These are phyloP conservation scores for Cordyceps javanica DNA, from an alignment of 2,329 filamentous ascomycete genomes.

Conservation along the genomic window DNA sequence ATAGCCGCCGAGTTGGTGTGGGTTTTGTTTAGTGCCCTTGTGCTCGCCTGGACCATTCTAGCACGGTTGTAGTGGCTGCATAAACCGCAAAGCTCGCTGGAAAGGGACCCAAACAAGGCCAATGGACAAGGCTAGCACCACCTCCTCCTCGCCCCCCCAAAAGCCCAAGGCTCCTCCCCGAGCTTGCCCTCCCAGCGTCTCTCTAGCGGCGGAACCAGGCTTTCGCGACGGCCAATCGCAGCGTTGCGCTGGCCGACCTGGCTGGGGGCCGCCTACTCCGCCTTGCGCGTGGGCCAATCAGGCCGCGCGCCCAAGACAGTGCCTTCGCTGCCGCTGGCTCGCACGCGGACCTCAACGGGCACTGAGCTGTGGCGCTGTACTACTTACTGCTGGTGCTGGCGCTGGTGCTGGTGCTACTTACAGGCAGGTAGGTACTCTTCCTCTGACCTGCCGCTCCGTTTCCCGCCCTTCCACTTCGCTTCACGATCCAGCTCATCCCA, in stretches of 20 bases:
- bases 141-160: too few species aligned
- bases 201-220: conserved; percentile 5
- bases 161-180: neutral
- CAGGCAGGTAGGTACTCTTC: too few species aligned
- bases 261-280: conserved; percentile 10
- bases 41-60: neutral
- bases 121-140: neutral
- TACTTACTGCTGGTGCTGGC: too few species aligned
- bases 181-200: neutral
- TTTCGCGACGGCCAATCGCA: neutral
- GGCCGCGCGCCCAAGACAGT: neutral
- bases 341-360: conserved; percentile 8
- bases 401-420: too few species aligned
- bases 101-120: neutral
- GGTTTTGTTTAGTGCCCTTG: neutral
- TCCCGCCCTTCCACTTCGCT: conserved; percentile 3
- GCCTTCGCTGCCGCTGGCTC: conserved; percentile 1
- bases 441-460: conserved; percentile 1
- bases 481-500: neutral
- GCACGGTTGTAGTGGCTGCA: conserved; percentile 2
- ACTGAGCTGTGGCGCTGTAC: neutral
- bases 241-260: neutral
- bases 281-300: conserved; percentile 9
- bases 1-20: conserved; percentile 9
- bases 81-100: neutral